phyloP scores from a whole-genome alignment of 345 rosid species.

The Gossypium turneri region DNA sequence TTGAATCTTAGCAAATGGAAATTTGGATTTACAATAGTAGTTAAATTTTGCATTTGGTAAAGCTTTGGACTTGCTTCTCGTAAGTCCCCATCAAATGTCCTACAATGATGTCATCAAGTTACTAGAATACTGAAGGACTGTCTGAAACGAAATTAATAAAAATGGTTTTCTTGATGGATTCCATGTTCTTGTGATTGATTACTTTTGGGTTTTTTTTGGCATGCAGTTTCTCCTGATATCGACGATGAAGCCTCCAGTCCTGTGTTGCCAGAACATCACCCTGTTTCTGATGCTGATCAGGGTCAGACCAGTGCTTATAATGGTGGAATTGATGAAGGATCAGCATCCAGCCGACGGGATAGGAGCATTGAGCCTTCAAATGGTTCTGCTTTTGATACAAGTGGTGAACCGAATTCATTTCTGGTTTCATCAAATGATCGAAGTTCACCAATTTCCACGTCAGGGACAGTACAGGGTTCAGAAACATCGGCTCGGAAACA shows the following conservation, averaged over 20 bases:
- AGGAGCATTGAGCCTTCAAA: slow-evolving; percentile 17
- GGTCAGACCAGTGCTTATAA: slow-evolving; percentile 17
- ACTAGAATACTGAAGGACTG: background rate
- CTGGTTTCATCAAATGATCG: slow-evolving; percentile 28
- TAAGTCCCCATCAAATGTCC: background rate
- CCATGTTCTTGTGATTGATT: background rate
- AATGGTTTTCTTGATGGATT: background rate
- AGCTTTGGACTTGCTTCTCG: background rate
- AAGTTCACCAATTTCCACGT: slow-evolving; percentile 26
- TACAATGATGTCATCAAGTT: background rate
- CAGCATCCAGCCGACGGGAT: background rate
- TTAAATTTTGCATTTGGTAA: background rate
- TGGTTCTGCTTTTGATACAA: slow-evolving; percentile 23
- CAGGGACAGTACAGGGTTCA: slow-evolving; percentile 21
- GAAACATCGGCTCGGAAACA: background rate
- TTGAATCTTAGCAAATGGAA: slow-evolving; percentile 8
- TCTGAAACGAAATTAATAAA: background rate
- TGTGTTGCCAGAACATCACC: slow-evolving; percentile 19
- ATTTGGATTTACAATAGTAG: background rate
- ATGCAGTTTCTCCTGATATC: slow-evolving; percentile 36
- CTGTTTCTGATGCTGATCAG: slow-evolving; percentile 14
- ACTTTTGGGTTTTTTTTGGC: slow-evolving; percentile 3
- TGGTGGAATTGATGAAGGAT: slow-evolving; percentile 24
- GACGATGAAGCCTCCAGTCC: slow-evolving; percentile 23
- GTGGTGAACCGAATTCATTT: slow-evolving; percentile 21